Percentiles rank a stretch among this genome's conserved stretches.
phyloP scores from a whole-genome alignment of 371 early-diverging fungal genomes.

The Mucor mucedo region DNA sequence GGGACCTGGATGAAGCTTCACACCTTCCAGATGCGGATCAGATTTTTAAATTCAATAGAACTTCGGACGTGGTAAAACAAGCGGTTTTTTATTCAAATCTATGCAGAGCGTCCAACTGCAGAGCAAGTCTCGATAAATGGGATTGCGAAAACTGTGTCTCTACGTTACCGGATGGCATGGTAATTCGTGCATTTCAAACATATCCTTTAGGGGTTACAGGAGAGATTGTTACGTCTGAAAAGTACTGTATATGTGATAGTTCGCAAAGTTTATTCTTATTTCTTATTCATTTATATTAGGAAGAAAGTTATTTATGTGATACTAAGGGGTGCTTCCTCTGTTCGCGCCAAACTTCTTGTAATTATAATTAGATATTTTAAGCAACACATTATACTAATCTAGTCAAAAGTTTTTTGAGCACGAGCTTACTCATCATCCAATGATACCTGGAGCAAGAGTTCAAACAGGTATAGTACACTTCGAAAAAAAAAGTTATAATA shows the following conservation, averaged over 20 bases:
- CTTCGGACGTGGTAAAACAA: background rate
- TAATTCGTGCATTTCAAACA: constrained; percentile 22
- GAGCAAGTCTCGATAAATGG: constrained; percentile 27
- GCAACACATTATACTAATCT: background rate
- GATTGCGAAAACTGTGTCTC: constrained; percentile 23
- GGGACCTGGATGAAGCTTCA: background rate
- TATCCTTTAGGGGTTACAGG: constrained; percentile 24
- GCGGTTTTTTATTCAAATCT: constrained; percentile 10
- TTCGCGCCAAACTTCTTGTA: constrained; percentile 12
- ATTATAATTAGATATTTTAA: background rate
- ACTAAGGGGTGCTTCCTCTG: constrained; percentile 15
- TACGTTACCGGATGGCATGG: constrained; percentile 23
- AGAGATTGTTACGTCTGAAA: constrained; percentile 13
- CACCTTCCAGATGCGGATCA: background rate
- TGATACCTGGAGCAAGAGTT: constrained; percentile 15
- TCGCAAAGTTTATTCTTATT: background rate
- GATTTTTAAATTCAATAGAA: background rate
- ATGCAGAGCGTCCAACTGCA: constrained; percentile 26
- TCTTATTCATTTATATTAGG: constrained; percentile 1
- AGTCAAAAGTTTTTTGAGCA: background rate
- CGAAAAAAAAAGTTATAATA: background rate
- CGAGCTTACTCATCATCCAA: constrained; percentile 9
- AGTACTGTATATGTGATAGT: constrained; percentile 10
- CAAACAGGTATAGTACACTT: constrained; percentile 11
- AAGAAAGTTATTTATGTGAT: constrained; percentile 15